These are phyloP conservation scores for Heterobasidion irregulare DNA, from an alignment of 1,284 basidiomycete species.

Conservation along the genomic window DNA sequence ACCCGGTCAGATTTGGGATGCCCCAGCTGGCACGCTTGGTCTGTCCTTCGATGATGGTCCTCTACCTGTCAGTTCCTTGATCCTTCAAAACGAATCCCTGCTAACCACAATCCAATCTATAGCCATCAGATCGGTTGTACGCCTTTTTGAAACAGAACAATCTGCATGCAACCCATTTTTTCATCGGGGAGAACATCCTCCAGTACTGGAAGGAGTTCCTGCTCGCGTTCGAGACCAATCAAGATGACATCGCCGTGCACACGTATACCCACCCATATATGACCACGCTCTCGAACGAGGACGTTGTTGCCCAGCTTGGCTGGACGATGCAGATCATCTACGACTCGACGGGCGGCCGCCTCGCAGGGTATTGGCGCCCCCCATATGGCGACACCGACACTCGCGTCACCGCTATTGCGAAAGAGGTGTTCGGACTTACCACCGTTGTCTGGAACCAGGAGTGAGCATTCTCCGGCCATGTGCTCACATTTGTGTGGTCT, in stretches of 20 bases:
- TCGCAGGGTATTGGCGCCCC: constrained; percentile 71
- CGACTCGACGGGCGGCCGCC: constrained; percentile 68
- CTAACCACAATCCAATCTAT: background rate
- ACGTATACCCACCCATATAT: constrained; percentile 79
- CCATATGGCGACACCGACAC: constrained; percentile 74
- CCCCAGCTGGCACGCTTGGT: constrained; percentile 51
- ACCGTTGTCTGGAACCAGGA: constrained; percentile 79
- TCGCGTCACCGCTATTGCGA: constrained; percentile 67
- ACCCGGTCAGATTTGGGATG: constrained; percentile 62
- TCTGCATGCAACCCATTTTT: constrained; percentile 68
- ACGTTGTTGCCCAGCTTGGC: constrained; percentile 72
- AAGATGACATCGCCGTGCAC: constrained; percentile 68
- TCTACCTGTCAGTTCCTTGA: constrained; percentile 31
- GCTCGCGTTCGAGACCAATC: constrained; percentile 37
- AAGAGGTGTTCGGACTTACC: constrained; percentile 61
- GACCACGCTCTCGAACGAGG: constrained; percentile 66
- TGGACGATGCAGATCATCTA: constrained; percentile 81
- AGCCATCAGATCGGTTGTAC: constrained; percentile 33
- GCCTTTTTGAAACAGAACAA: constrained; percentile 54
- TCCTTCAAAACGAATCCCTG: background rate
- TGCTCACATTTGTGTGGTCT: background rate
- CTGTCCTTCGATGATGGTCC: constrained; percentile 80
- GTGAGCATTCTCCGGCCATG: constrained; percentile 26
- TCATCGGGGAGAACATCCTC: constrained; percentile 73
- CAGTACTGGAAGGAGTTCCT: constrained; percentile 45